phyloP scores from a whole-genome alignment of 345 rosid species.

The Atalantia buxifolia region DNA sequence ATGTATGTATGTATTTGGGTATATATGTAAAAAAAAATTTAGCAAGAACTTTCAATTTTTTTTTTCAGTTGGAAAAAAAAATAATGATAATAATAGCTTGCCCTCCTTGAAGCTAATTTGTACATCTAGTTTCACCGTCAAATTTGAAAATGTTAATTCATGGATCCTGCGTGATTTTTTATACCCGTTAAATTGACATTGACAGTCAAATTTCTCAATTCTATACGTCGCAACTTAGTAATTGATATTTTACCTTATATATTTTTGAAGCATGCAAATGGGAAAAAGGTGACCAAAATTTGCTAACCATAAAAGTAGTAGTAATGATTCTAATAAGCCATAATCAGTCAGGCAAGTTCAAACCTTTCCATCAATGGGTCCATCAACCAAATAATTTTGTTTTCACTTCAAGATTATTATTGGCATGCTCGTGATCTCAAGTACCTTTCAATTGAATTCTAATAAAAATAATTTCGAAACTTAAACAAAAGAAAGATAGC shows the following conservation, averaged over 20 bases:
- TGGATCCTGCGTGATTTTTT: too few relatives aligned
- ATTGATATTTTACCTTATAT: background rate
- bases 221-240: background rate
- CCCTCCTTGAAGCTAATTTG: too few relatives aligned
- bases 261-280: background rate
- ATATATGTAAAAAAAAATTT: too few relatives aligned
- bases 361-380: conserved; percentile 21
- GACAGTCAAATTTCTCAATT: background rate
- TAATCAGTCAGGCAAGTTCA: background rate
- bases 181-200: background rate
- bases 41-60: too few relatives aligned
- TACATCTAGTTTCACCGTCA: too few relatives aligned
- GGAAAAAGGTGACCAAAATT: background rate
- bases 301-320: background rate
- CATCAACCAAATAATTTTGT: conserved; percentile 17
- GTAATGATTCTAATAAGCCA: background rate
- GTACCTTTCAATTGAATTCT: background rate
- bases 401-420: conserved; percentile 14
- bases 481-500: background rate
- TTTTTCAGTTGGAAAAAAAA: too few relatives aligned
- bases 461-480: background rate
- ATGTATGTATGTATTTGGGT: too few relatives aligned
- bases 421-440: conserved; percentile 1
- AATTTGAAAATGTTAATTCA: too few relatives aligned
- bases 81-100: too few relatives aligned